These are phyloP conservation scores for Hymenoscyphus fructigenus DNA, from an alignment of 2,329 filamentous ascomycete genomes.

Conservation along the genomic window DNA sequence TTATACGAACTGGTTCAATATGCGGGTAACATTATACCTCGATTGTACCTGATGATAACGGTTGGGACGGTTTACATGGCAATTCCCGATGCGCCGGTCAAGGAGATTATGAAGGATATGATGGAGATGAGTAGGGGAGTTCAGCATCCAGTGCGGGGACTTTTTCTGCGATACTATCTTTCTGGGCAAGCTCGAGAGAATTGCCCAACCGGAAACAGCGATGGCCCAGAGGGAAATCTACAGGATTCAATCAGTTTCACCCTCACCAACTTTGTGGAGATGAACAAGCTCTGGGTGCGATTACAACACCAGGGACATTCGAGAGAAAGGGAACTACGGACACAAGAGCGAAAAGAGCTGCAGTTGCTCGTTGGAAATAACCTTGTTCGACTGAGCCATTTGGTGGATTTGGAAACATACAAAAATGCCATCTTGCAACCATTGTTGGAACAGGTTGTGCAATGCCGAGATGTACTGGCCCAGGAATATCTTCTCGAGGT, in stretches of 20 bases:
- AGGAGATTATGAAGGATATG: constrained; percentile 99
- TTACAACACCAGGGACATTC: constrained; percentile 97
- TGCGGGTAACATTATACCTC: constrained; percentile 94
- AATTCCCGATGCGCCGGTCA: constrained; percentile 95
- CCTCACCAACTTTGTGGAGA: constrained; percentile 97
- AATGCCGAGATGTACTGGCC: constrained; percentile 93
- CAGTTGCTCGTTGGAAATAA: constrained; percentile 96
- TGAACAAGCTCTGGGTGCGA: constrained; percentile 99
- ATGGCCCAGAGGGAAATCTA: constrained; percentile 91
- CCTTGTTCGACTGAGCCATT: constrained; percentile 87
- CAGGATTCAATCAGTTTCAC: constrained; percentile 98
- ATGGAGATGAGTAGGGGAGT: constrained; percentile 99
- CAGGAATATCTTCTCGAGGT: constrained; percentile 98
- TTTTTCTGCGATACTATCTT: constrained; percentile 95
- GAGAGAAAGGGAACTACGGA: constrained; percentile 87
- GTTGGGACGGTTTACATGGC: constrained; percentile 99
- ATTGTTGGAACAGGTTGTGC: constrained; percentile 92
- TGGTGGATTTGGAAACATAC: constrained; percentile 94
- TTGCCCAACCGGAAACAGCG: constrained; percentile 76
- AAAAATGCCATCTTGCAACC: constrained; percentile 86
- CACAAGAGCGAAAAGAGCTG: constrained; percentile 90
- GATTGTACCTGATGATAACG: constrained; percentile 98
- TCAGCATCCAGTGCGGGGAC: constrained; percentile 90
- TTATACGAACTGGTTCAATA: constrained; percentile 98
- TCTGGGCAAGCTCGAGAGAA: constrained; percentile 91